These are phyloP conservation scores for Penstemon davidsonii DNA, from an alignment of 257 asterid genomes.

Conservation along the genomic window DNA sequence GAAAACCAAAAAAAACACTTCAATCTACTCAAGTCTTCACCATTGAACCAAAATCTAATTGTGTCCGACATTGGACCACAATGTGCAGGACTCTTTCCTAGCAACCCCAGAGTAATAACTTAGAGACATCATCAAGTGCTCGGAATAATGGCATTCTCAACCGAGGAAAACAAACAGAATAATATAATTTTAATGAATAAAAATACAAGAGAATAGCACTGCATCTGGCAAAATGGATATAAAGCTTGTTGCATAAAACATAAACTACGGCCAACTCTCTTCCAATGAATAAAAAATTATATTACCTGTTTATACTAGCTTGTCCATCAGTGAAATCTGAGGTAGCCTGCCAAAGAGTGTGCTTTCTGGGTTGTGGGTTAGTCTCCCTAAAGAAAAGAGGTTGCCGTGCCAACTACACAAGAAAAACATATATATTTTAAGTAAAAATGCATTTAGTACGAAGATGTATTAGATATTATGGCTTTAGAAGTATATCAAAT, in stretches of 20 bases:
- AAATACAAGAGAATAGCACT: no score
- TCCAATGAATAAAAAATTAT: neutral
- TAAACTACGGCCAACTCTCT: neutral
- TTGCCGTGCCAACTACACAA: slow-evolving; percentile 35
- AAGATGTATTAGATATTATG: slow-evolving; percentile 7
- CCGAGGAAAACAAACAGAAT: neutral
- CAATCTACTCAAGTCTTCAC: neutral
- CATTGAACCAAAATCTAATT: neutral
- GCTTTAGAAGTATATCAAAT: neutral
- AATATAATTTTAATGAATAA: neutral
- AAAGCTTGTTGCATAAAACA: slow-evolving; percentile 6
- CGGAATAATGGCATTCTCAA: neutral
- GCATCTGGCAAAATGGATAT: neutral
- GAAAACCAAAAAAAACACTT: neutral
- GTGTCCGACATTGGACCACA: neutral
- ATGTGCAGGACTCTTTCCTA: neutral
- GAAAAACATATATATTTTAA: neutral
- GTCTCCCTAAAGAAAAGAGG: slow-evolving; percentile 47
- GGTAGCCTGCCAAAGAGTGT: slow-evolving; percentile 49
- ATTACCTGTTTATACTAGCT: slow-evolving; percentile 38
- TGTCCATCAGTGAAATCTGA: slow-evolving; percentile 44
- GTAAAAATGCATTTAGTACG: neutral
- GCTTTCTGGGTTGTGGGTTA: slow-evolving; percentile 43
- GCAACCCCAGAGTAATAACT: neutral
- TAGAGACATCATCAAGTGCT: neutral